Percentiles rank a stretch among this genome's conserved stretches.
Evolutionary conservation across 2,329 filamentous ascomycete genomes (phyloP).

Genomic region (Ceratocystis huliohia): DNA sequence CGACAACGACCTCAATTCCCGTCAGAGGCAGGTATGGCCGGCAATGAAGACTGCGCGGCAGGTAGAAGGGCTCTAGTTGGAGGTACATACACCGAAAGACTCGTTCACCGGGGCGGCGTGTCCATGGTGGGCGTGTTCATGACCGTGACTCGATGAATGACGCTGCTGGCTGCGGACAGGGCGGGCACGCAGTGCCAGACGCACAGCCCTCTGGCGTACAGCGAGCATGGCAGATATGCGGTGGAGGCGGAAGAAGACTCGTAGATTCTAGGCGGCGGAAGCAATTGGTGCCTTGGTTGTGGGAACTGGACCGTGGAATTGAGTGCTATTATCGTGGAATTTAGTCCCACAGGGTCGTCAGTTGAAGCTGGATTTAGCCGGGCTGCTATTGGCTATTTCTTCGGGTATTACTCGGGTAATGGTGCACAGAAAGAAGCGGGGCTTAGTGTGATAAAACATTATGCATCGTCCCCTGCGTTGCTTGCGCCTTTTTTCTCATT

Average conservation of each 20-base stretch:
- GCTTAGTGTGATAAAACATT: too few species aligned
- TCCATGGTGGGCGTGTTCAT: constrained; percentile 35
- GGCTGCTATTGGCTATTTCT: constrained; percentile 3
- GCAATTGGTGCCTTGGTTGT: constrained; percentile 2
- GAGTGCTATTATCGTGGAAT: constrained; percentile 5
- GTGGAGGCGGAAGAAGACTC: background rate
- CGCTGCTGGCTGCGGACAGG: constrained; percentile 33
- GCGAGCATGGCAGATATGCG: constrained; percentile 29
- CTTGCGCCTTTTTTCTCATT: too few species aligned
- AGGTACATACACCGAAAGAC: constrained; percentile 42
- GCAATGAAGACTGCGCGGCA: background rate
- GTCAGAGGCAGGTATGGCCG: background rate
- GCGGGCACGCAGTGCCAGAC: constrained; percentile 26
- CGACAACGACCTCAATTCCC: too few species aligned
- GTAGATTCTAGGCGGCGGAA: background rate
- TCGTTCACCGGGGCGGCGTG: constrained; percentile 39
- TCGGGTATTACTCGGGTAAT: constrained; percentile 5
- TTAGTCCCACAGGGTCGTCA: background rate
- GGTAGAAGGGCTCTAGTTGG: background rate
- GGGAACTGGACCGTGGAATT: background rate
- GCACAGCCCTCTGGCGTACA: constrained; percentile 36
- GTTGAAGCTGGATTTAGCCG: constrained; percentile 9
- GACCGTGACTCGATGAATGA: constrained; percentile 37
- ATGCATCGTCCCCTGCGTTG: too few species aligned
- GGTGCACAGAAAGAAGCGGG: background rate